Evolutionary conservation across 2,329 filamentous ascomycete genomes (phyloP), one percentile per base, ranked within the genome.

Genomic region (Corinectria fuckeliana): DNA sequence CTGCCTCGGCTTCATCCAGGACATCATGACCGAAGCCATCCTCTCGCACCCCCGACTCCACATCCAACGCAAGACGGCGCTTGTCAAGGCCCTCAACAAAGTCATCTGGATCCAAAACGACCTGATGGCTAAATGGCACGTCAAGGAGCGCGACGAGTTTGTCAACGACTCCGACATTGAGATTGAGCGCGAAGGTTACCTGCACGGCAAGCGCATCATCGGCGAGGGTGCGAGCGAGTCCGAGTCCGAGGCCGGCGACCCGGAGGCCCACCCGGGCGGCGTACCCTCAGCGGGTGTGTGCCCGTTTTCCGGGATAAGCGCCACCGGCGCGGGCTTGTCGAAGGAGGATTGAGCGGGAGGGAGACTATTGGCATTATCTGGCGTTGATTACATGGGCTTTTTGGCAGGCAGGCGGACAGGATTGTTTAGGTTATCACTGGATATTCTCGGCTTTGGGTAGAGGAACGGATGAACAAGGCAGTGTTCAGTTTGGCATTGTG

Each of bases 31-130:
- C 21, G 91, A 93, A 71, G 91, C 91, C 14, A 87, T 94, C 50
- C 82, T 94, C 49, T 88, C 84, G 3, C 84, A 92, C 69, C 90
- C 90, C 1, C 83, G 84, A 3, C 80, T 95, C 34, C 81, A 83
- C 34, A 81, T 91, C 68, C 80, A 82, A 57, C 84, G 85, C 75
- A 93, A 93, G 77, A 88, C 90, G 16, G 88, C 85, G 20, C 82
- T 94, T 4, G 83, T 93, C 45, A 91, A 89, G 72, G 91, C 91
- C 1, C 80, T 94, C 20, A 87, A 87, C 62, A 94, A 95, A 74
- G 88, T 94, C 23, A 88, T 94, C 64, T 94, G 91, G 91, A 93
- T 94, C 66, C 91, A 94, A 76, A 94, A 94, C 72, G 91, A 94
- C 74, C 81, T 94, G 26, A 91, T 94, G 74, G 89, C 91, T n/a